These are phyloP conservation scores for Hypoxylon perforatum DNA, from an alignment of 495 filamentous ascomycete species.

Conservation along the genomic window DNA sequence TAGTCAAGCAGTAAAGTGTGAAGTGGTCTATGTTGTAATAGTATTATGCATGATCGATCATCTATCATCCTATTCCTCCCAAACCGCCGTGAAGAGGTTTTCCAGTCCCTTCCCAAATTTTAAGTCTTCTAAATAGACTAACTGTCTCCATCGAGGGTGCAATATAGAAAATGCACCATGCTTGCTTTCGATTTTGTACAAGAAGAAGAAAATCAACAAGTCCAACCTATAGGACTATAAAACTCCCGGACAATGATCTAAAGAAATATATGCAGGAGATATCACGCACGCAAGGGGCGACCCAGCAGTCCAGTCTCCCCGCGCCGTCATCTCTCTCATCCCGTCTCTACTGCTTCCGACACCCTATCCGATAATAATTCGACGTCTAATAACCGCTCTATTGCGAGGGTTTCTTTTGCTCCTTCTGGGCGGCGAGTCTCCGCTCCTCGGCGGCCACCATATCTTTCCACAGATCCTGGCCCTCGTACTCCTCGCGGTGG, in stretches of 20 bases:
- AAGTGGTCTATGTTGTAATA: slow-evolving; percentile 34
- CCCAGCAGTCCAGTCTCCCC: background rate
- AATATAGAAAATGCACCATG: background rate
- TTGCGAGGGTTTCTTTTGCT: slow-evolving; percentile 43
- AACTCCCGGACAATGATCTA: slow-evolving; percentile 35
- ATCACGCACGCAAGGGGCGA: background rate
- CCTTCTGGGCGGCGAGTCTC: slow-evolving; percentile 68
- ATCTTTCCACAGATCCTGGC: slow-evolving; percentile 90
- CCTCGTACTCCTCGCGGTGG: slow-evolving; percentile 76
- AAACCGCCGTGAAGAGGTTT: background rate
- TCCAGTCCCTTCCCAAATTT: background rate
- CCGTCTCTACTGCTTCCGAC: background rate
- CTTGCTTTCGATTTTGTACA: slow-evolving; percentile 30
- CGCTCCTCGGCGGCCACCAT: slow-evolving; percentile 85
- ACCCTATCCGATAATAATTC: background rate
- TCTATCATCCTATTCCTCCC: slow-evolving; percentile 14
- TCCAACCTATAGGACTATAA: slow-evolving; percentile 17
- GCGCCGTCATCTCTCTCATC: background rate
- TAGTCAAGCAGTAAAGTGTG: slow-evolving; percentile 1
- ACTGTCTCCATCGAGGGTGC: background rate
- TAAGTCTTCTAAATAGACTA: background rate
- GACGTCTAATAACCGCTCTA: slow-evolving; percentile 1
- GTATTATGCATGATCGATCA: slow-evolving; percentile 29
- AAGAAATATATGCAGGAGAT: slow-evolving; percentile 21
- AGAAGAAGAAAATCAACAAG: slow-evolving; percentile 23